These are phyloP conservation scores for Xylariaceae sp. DNA, from an alignment of 2,329 filamentous ascomycete species.

Conservation along the genomic window DNA sequence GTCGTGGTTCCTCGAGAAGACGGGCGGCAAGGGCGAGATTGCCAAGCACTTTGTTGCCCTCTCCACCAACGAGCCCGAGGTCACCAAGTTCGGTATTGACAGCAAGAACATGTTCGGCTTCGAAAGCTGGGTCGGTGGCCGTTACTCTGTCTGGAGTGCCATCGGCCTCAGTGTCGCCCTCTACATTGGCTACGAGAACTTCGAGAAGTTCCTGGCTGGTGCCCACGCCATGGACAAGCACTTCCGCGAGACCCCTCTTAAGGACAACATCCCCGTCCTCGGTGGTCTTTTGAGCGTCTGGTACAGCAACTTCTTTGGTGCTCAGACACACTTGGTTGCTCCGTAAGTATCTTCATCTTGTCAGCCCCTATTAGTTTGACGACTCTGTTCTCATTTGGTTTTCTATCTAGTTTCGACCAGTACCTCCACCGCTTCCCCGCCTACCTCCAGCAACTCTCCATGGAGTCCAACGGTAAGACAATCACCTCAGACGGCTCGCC, in stretches of 20 bases:
- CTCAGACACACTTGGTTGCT: constrained; percentile 94
- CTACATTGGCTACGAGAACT: constrained; percentile 97
- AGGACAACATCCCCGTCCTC: constrained; percentile 90
- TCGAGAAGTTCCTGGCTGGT: constrained; percentile 89
- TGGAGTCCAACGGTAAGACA: constrained; percentile 99
- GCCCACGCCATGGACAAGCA: constrained; percentile 98
- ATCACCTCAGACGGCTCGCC: constrained; percentile 84
- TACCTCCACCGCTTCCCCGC: constrained; percentile 98
- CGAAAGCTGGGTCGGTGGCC: constrained; percentile 95
- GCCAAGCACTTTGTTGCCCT: constrained; percentile 98
- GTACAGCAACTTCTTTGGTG: constrained; percentile 98
- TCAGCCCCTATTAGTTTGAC: neutral
- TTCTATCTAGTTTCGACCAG: constrained; percentile 72
- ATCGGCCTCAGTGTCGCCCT: constrained; percentile 92
- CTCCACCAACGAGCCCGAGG: constrained; percentile 91
- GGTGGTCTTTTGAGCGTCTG: constrained; percentile 93
- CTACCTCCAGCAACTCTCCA: constrained; percentile 97
- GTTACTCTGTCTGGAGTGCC: constrained; percentile 98
- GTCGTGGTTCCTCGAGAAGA: constrained; percentile 87
- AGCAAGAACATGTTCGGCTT: constrained; percentile 99
- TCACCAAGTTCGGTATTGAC: constrained; percentile 98
- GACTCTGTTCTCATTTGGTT: neutral
- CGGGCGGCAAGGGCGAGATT: constrained; percentile 71
- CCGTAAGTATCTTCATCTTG: constrained; percentile 56
- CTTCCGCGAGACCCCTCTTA: constrained; percentile 84